A percentile compares a stretch with the other conserved stretches of the same genome.
Evolutionary conservation across 75 land plant species (phyloP).

Genomic region (Sequoia sempervirens): DNA sequence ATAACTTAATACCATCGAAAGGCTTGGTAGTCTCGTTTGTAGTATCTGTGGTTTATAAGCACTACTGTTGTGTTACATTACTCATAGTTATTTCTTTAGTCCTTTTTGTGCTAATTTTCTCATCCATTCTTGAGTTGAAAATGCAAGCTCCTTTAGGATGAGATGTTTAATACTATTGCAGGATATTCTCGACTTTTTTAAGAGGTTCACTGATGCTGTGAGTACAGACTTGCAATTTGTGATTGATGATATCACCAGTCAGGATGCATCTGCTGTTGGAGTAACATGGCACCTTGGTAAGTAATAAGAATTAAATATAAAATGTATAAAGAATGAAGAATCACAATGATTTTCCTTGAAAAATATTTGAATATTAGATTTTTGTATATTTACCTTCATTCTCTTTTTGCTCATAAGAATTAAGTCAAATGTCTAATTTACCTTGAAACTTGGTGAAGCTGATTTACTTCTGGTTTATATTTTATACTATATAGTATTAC

Average conservation of each 20-base stretch:
- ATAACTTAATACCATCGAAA: neutral
- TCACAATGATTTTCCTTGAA: neutral
- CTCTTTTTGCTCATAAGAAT: neutral
- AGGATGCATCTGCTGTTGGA: constrained; percentile 68
- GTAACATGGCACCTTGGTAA: constrained; percentile 93
- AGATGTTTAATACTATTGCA: constrained; percentile 25
- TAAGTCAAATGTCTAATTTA: neutral
- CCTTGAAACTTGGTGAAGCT: neutral
- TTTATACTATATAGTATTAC: neutral
- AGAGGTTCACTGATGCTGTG: constrained; percentile 56
- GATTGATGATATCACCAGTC: constrained; percentile 80
- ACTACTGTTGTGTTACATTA: neutral
- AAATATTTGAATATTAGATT: neutral
- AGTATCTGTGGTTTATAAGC: neutral
- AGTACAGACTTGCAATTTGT: constrained; percentile 70
- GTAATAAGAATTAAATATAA: neutral
- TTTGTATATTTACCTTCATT: neutral
- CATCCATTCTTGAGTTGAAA: neutral
- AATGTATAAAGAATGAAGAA: neutral
- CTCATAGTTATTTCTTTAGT: neutral
- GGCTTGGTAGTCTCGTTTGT: neutral
- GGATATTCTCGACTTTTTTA: constrained; percentile 77
- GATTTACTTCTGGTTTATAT: neutral
- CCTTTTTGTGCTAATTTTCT: neutral
- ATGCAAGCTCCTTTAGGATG: neutral